Evolutionary conservation across 441 rosid genomes (phyloP).

Genomic region (Populus tomentosa): DNA sequence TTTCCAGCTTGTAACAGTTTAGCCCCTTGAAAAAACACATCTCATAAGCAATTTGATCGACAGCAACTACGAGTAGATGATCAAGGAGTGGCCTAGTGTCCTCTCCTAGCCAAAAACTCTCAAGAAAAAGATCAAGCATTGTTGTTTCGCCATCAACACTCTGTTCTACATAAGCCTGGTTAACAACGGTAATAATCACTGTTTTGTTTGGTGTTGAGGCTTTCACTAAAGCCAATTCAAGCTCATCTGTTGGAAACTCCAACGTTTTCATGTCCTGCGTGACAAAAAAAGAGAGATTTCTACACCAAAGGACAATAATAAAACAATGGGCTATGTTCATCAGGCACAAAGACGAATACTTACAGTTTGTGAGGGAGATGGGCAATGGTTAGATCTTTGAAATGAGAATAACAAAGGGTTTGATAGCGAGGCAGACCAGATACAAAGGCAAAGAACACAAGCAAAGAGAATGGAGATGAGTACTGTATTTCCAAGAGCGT

Average conservation of each 20-base stretch:
- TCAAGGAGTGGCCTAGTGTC: constrained; percentile 48
- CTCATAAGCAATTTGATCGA: constrained; percentile 57
- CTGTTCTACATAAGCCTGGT: constrained; percentile 67
- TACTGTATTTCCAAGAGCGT: constrained; percentile 7
- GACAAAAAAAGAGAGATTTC: background rate
- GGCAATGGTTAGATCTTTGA: background rate
- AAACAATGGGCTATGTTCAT: background rate
- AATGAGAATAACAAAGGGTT: constrained; percentile 14
- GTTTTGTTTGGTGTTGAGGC: constrained; percentile 62
- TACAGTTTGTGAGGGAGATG: constrained; percentile 11
- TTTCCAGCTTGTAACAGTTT: constrained; percentile 57
- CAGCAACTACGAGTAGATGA: constrained; percentile 51
- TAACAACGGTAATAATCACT: constrained; percentile 59
- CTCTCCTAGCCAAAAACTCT: constrained; percentile 78
- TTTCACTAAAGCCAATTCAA: constrained; percentile 31
- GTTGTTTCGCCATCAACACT: constrained; percentile 28
- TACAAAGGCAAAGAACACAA: constrained; percentile 28
- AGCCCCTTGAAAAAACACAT: constrained; percentile 56
- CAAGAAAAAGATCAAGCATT: constrained; percentile 71
- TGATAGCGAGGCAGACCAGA: constrained; percentile 13
- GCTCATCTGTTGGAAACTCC: constrained; percentile 33
- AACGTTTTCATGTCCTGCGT: constrained; percentile 1
- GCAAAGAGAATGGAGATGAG: constrained; percentile 27
- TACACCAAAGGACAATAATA: background rate
- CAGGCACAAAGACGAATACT: background rate